A percentile compares a stretch with the other conserved stretches of the same genome.
Evolutionary conservation across 177 flowering plant genomes (phyloP).

Genomic region (Telopea speciosissima): DNA sequence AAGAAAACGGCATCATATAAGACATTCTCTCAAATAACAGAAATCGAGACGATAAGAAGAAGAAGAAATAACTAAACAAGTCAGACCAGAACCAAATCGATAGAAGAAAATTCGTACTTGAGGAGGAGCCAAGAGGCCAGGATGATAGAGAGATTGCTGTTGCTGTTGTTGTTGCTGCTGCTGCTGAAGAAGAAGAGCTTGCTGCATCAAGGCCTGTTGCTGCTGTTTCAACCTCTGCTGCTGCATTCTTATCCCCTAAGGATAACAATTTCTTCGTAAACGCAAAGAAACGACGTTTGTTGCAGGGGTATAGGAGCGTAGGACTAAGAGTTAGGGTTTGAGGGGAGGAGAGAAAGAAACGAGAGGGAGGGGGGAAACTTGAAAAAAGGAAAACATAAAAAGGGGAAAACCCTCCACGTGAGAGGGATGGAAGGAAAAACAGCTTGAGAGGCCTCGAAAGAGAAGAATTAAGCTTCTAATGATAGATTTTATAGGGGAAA

Average conservation of each 20-base stretch:
- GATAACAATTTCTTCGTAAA: not conserved
- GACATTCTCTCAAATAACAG: not conserved
- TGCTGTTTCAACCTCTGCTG: slow-evolving; percentile 84
- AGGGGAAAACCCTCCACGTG: too few relatives aligned
- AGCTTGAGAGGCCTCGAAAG: too few relatives aligned
- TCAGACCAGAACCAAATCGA: not conserved
- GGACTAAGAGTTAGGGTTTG: not conserved
- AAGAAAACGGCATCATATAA: not conserved
- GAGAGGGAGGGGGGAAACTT: slow-evolving; percentile 1
- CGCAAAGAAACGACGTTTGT: not conserved
- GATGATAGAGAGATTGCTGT: slow-evolving; percentile 51
- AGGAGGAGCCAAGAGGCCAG: slow-evolving; percentile 67
- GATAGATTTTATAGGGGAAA: too few relatives aligned
- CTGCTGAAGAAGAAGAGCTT: slow-evolving; percentile 1
- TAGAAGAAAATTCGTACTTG: slow-evolving; percentile 28
- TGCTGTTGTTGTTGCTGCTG: not conserved
- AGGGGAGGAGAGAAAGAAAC: not conserved
- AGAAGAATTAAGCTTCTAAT: too few relatives aligned
- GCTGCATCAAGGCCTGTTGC: slow-evolving; percentile 31
- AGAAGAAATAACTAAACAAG: too few relatives aligned
- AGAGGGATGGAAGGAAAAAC: too few relatives aligned
- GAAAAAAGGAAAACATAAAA: too few relatives aligned
- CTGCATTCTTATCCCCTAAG: slow-evolving; percentile 40
- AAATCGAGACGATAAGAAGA: not conserved
- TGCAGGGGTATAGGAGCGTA: not conserved